phyloP scores from a whole-genome alignment of 1,284 basidiomycete genomes.

The Malassezia equina region DNA sequence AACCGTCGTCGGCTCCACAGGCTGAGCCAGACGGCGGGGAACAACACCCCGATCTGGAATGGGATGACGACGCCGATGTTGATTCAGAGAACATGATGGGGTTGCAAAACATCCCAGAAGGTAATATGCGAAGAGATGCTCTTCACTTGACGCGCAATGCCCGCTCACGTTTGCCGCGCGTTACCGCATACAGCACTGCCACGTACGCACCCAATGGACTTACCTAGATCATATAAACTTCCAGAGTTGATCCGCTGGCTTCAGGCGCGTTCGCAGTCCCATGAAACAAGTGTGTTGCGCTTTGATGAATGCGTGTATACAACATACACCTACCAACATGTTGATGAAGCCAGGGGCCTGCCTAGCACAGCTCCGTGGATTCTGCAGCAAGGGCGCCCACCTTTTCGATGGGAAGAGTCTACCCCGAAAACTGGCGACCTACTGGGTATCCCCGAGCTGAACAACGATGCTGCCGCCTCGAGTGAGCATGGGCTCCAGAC shows the following conservation, averaged over 20 bases:
- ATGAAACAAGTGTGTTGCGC: constrained; percentile 57
- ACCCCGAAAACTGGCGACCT: constrained; percentile 20
- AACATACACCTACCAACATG: constrained; percentile 43
- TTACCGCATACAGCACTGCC: constrained; percentile 89
- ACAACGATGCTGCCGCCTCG: neutral
- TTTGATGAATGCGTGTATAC: constrained; percentile 47
- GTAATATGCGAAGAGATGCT: constrained; percentile 82
- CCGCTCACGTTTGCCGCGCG: constrained; percentile 81
- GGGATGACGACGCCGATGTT: constrained; percentile 43
- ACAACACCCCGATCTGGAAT: constrained; percentile 49
- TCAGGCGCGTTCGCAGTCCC: constrained; percentile 65
- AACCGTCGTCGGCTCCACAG: constrained; percentile 56
- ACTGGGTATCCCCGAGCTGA: constrained; percentile 41
- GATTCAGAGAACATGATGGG: constrained; percentile 30
- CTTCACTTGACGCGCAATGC: constrained; percentile 81
- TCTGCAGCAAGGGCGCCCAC: neutral
- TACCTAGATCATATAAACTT: constrained; percentile 63
- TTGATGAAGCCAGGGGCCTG: constrained; percentile 35
- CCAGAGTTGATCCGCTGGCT: constrained; percentile 77
- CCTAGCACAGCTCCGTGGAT: neutral
- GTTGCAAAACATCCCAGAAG: constrained; percentile 64
- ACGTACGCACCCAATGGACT: constrained; percentile 45
- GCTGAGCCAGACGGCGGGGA: constrained; percentile 23
- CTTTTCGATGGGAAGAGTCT: neutral
- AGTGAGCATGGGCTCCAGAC: constrained; percentile 14